Conservation (phyloP, 1,284 basidiomycete genomes). For the Ganoderma leucocontextum region DNA sequence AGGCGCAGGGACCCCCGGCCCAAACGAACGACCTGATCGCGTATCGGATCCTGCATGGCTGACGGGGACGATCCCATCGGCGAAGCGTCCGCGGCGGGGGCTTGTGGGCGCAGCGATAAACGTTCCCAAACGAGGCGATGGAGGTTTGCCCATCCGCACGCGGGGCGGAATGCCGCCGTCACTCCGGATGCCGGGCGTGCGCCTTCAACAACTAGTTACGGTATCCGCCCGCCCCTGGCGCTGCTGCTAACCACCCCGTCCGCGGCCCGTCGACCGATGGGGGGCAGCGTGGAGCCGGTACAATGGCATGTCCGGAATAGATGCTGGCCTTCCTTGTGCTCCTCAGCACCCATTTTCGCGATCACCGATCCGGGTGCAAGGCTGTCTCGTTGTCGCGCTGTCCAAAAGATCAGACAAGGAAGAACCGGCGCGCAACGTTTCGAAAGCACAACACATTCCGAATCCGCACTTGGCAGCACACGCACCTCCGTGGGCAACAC, state of each 20-base stretch:
- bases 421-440: neutral
- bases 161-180: neutral
- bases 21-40: neutral
- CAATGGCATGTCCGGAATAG: neutral
- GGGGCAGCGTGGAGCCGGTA: neutral
- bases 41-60: neutral
- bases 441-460: neutral
- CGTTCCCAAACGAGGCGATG: slow-evolving; percentile 1
- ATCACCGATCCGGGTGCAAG: neutral
- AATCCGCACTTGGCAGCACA: neutral
- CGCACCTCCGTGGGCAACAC: neutral
- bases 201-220: neutral
- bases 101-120: slow-evolving; percentile 17
- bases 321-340: neutral
- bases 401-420: neutral
- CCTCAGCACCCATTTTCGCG: neutral
- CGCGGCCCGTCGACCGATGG: neutral
- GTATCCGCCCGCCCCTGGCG: neutral
- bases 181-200: neutral
- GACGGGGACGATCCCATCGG: slow-evolving; percentile 16
- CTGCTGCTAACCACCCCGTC: neutral
- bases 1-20: neutral
- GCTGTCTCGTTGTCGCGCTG: neutral
- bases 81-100: slow-evolving; percentile 23
- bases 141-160: neutral